phyloP scores from a whole-genome alignment of 345 rosid species.

The Litchi chinensis region DNA sequence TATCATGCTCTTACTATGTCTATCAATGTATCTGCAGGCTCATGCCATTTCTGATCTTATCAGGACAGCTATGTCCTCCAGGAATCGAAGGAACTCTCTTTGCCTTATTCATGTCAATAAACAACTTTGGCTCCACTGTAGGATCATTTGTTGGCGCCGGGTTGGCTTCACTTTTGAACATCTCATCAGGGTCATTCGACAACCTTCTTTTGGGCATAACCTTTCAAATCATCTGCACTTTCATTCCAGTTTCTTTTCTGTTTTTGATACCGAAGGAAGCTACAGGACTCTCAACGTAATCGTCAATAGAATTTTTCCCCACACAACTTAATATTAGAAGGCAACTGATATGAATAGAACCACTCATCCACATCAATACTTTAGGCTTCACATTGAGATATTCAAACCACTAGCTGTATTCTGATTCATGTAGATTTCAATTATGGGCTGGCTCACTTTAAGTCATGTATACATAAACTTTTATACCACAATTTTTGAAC shows the following conservation, averaged over 20 bases:
- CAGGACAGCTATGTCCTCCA: constrained; percentile 95
- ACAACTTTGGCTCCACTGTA: constrained; percentile 80
- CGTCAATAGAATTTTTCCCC: not conserved
- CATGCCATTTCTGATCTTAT: constrained; percentile 96
- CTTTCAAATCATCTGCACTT: constrained; percentile 77
- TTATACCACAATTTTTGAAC: not conserved
- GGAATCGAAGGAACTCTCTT: constrained; percentile 96
- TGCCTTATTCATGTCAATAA: constrained; percentile 96
- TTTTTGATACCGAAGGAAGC: constrained; percentile 91
- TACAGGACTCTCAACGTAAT: constrained; percentile 72
- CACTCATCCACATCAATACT: not conserved
- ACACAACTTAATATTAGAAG: not conserved
- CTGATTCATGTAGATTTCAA: not conserved
- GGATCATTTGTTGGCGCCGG: constrained; percentile 94
- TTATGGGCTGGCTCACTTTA: not conserved
- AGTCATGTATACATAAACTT: not conserved
- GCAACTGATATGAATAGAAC: not conserved
- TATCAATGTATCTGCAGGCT: constrained; percentile 51
- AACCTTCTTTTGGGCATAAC: constrained; percentile 67
- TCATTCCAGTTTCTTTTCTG: constrained; percentile 67
- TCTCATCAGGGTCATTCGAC: constrained; percentile 87
- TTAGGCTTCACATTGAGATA: not conserved
- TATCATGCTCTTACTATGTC: constrained; percentile 10
- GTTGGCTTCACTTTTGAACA: constrained; percentile 72
- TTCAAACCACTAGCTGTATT: not conserved